phyloP scores from a whole-genome alignment of 805 yeast genomes.

The Groenewaldozyma tartarivorans region DNA sequence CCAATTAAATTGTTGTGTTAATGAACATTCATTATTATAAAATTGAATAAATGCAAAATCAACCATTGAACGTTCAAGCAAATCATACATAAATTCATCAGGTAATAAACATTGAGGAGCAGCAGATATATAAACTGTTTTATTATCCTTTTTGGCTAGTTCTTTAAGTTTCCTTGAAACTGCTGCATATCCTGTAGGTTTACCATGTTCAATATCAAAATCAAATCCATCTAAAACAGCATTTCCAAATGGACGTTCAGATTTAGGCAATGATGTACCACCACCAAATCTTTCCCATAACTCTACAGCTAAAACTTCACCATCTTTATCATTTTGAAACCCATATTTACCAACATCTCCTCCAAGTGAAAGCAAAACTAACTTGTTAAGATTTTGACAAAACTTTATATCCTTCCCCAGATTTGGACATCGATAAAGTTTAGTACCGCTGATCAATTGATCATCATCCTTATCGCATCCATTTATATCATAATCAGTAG shows the following conservation, averaged over 20 bases:
- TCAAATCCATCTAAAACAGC: constrained; percentile 62
- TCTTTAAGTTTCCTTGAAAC: constrained; percentile 29
- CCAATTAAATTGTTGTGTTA: constrained; percentile 29
- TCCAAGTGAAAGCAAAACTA: constrained; percentile 56
- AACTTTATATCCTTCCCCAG: constrained; percentile 52
- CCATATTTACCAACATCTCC: constrained; percentile 48
- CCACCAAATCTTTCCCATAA: constrained; percentile 43
- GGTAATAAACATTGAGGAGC: constrained; percentile 64
- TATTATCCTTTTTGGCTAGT: constrained; percentile 29
- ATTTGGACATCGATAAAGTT: constrained; percentile 35
- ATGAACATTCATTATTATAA: constrained; percentile 48
- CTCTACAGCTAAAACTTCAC: constrained; percentile 34
- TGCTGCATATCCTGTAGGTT: constrained; percentile 43
- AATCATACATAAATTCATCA: constrained; percentile 38
- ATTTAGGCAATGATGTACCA: constrained; percentile 24
- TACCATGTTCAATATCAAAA: constrained; percentile 46
- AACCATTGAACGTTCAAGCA: constrained; percentile 35
- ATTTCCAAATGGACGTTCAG: constrained; percentile 38
- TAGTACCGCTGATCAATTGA: constrained; percentile 23
- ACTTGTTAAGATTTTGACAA: constrained; percentile 67
- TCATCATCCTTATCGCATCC: constrained; percentile 28
- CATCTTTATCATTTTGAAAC: constrained; percentile 37
- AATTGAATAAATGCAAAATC: constrained; percentile 60
- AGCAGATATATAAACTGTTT: constrained; percentile 40
- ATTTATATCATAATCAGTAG: constrained; percentile 35